Conservation (phyloP, 805 yeast species). For the Saccharomycopsis synnaedendra region DNA sequence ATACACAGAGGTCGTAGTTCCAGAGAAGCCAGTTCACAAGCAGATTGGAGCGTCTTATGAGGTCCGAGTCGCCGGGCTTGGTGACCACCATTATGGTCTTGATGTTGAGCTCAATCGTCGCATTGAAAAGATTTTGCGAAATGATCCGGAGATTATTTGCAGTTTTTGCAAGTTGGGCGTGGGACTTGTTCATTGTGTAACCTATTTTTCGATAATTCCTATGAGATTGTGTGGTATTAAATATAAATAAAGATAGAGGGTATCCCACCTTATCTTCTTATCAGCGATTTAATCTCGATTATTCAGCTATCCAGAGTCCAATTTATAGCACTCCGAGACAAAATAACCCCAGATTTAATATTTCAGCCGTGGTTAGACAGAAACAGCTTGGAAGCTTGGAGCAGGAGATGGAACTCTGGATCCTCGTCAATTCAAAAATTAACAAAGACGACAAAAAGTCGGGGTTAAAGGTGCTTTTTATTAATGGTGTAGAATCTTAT, state of each 20-base stretch:
- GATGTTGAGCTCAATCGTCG: constrained; percentile 61
- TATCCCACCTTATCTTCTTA: neutral
- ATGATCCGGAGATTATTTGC: constrained; percentile 72
- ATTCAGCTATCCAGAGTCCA: too few species aligned
- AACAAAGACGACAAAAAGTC: too few species aligned
- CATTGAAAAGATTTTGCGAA: constrained; percentile 58
- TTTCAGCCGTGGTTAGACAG: too few species aligned
- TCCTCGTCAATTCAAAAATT: too few species aligned
- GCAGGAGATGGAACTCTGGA: too few species aligned
- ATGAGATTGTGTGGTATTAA: neutral
- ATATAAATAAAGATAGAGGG: neutral
- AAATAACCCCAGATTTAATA: too few species aligned
- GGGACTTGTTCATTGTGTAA: constrained; percentile 30
- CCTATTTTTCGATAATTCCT: neutral
- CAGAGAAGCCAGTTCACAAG: constrained; percentile 65
- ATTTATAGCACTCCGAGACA: too few species aligned
- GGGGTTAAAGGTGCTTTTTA: too few species aligned
- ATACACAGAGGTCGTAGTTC: constrained; percentile 35
- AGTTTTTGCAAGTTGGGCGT: constrained; percentile 67
- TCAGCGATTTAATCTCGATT: too few species aligned
- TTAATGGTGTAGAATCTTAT: too few species aligned
- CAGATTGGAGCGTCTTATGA: constrained; percentile 67
- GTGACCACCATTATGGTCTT: constrained; percentile 72
- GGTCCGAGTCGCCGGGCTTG: constrained; percentile 77
- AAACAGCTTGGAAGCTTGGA: too few species aligned